Evolutionary conservation across 305 asterid genomes (phyloP).

Genomic region (Striga hermonthica): DNA sequence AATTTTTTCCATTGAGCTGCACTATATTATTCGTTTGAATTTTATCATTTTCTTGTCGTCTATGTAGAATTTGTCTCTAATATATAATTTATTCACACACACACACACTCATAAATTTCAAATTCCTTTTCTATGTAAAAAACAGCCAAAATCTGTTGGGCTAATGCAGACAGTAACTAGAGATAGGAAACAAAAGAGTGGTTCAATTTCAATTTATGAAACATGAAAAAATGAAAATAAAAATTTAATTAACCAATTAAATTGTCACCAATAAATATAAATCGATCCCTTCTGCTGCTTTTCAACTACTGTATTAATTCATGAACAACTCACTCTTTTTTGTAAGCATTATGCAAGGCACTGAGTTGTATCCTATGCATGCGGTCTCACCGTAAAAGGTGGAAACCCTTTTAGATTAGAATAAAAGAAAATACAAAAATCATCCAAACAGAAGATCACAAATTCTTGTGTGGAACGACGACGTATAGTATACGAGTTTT

Average conservation of each 20-base stretch:
- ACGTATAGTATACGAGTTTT: too few relatives aligned
- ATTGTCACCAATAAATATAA: not conserved
- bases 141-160: slow-evolving; percentile 17
- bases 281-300: not conserved
- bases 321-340: slow-evolving; percentile 21
- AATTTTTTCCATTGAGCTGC: too few relatives aligned
- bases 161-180: not conserved
- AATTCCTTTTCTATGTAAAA: not conserved
- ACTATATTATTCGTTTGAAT: too few relatives aligned
- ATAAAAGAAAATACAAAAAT: too few relatives aligned
- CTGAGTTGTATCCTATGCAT: slow-evolving; percentile 1
- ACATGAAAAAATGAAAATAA: not conserved
- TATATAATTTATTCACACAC: too few relatives aligned
- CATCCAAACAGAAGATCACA: too few relatives aligned
- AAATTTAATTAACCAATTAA: not conserved
- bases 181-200: not conserved
- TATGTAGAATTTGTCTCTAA: too few relatives aligned
- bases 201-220: not conserved
- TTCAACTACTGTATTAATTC: slow-evolving; percentile 17
- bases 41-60: too few relatives aligned
- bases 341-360: slow-evolving; percentile 18
- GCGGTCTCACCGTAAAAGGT: slow-evolving; percentile 1
- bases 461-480: too few relatives aligned
- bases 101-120: not conserved
- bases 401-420: too few relatives aligned